Conservation (phyloP, 345 rosid species). For the Sisymbrium altissimum region DNA sequence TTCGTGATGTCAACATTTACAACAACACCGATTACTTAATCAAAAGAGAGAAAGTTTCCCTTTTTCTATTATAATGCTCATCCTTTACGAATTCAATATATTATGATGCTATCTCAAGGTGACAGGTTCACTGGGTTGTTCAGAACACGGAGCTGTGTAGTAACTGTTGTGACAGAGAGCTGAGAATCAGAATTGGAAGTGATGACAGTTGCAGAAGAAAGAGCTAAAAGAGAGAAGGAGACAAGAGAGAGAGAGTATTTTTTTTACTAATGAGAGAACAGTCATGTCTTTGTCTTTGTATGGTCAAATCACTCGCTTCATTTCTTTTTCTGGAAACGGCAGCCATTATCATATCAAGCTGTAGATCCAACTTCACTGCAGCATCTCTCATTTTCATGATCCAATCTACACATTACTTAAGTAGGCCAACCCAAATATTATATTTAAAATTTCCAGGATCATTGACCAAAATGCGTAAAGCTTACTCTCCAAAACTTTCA, state of each 20-base stretch:
- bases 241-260: slow-evolving; percentile 11
- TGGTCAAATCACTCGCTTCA: slow-evolving; percentile 31
- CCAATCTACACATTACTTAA: not conserved
- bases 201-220: slow-evolving; percentile 27
- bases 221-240: slow-evolving; percentile 26
- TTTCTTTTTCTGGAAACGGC: slow-evolving; percentile 28
- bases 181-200: slow-evolving; percentile 25
- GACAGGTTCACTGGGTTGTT: not conserved
- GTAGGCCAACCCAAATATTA: slow-evolving; percentile 7
- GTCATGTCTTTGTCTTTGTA: slow-evolving; percentile 32
- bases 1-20: slow-evolving; percentile 18
- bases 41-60: slow-evolving; percentile 3
- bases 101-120: not conserved
- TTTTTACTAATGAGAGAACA: slow-evolving; percentile 12
- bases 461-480: not conserved
- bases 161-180: slow-evolving; percentile 27
- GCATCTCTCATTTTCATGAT: slow-evolving; percentile 26
- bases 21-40: slow-evolving; percentile 18
- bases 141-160: not conserved
- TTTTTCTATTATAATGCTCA: not conserved
- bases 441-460: not conserved
- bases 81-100: not conserved
- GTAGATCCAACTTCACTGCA: slow-evolving; percentile 18
- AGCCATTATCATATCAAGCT: slow-evolving; percentile 27
- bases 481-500: not conserved